Percentiles rank a stretch among this genome's conserved stretches.
phyloP scores from a whole-genome alignment of 2,329 filamentous ascomycete genomes.

The Diaporthe nobilis region DNA sequence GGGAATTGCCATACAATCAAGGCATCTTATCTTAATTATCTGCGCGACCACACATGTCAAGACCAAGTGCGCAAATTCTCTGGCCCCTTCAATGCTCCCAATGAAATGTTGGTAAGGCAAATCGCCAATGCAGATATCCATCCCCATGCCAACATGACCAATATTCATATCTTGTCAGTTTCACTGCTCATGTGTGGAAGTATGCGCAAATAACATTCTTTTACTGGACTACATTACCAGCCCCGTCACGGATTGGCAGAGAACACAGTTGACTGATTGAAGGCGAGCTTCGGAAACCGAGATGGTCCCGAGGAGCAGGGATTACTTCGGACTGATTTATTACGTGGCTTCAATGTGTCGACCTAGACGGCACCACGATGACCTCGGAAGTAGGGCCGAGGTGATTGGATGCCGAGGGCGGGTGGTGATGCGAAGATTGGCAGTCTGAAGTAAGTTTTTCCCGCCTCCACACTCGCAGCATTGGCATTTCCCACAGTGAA shows the following conservation, averaged over 20 bases:
- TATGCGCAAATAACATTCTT: not conserved
- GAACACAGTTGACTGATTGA: not conserved
- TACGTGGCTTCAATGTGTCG: conserved; percentile 12
- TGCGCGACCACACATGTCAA: not conserved
- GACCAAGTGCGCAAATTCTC: not conserved
- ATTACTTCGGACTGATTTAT: not conserved
- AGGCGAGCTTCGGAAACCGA: not conserved
- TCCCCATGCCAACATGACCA: not conserved
- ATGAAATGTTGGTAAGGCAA: not conserved
- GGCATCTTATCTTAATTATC: not conserved
- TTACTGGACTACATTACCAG: not conserved
- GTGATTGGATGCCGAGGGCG: not conserved
- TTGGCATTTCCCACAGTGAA: not conserved
- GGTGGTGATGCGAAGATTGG: conserved; percentile 1
- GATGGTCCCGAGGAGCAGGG: not conserved
- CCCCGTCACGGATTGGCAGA: too few species aligned
- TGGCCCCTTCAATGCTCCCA: too few species aligned
- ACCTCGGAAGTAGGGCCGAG: not conserved
- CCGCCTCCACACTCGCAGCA: not conserved
- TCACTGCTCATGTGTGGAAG: not conserved
- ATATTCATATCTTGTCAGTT: not conserved
- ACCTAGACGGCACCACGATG: not conserved
- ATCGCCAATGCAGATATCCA: not conserved
- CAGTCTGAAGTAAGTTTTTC: conserved; percentile 7
- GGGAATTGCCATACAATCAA: conserved; percentile 2